These are phyloP conservation scores for Trametes cubensis DNA, from an alignment of 768 basidiomycete genomes.

Conservation along the genomic window DNA sequence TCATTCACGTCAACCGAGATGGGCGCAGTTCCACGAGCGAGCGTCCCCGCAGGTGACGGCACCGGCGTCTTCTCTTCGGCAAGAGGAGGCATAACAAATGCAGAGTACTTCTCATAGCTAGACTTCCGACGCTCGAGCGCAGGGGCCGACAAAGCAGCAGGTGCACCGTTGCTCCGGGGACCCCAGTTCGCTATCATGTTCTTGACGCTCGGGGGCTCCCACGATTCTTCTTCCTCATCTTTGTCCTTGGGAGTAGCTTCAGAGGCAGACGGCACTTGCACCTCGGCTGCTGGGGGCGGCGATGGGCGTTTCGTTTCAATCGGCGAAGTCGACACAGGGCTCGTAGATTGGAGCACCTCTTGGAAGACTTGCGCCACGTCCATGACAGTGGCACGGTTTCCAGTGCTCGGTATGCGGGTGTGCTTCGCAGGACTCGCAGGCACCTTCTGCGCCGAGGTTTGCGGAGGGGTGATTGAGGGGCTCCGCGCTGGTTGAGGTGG, in stretches of 20 bases:
- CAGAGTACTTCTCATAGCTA: conserved; percentile 68
- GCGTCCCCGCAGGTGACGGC: conserved; percentile 55
- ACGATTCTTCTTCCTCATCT: conserved; percentile 11
- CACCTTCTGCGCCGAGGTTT: conserved; percentile 11
- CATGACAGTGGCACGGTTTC: conserved; percentile 74
- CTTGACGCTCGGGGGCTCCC: conserved; percentile 26
- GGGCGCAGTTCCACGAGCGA: conserved; percentile 39
- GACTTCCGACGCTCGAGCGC: conserved; percentile 63
- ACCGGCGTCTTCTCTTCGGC: conserved; percentile 68
- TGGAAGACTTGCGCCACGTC: conserved; percentile 68
- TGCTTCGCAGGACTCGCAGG: conserved; percentile 45
- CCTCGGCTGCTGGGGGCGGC: background rate
- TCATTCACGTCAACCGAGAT: conserved; percentile 3
- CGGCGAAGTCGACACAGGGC: conserved; percentile 8
- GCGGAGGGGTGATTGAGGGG: conserved; percentile 14
- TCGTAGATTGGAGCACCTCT: conserved; percentile 17
- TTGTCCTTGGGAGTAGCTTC: background rate
- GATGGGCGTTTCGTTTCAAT: background rate
- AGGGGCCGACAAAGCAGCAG: conserved; percentile 6
- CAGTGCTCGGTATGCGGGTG: conserved; percentile 65
- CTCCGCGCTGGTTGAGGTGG: conserved; percentile 8
- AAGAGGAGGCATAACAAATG: conserved; percentile 62
- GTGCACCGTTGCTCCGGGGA: conserved; percentile 13
- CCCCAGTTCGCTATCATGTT: conserved; percentile 29
- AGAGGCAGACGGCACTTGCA: conserved; percentile 1